Base-by-base conservation (phyloP, 768 basidiomycete genomes). In the Boletus vermiculosoides region DNA sequence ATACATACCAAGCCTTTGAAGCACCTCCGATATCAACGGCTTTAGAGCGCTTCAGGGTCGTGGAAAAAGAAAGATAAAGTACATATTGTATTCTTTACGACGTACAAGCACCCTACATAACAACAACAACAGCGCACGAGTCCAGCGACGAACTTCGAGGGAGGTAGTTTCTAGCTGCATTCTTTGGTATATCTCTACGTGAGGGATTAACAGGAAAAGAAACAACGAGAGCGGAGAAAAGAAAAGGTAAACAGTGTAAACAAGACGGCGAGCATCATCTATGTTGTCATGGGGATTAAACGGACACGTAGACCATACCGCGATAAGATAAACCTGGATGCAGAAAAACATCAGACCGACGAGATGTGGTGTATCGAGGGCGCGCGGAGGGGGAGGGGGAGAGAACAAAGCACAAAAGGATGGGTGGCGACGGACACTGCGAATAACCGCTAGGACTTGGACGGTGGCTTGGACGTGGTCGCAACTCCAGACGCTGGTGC, bases 141-240 rank as follows among this genome's bases (percentile, higher is more conserved):
- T 36, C 45, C 46, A 37, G 30, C 20, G 36, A 39, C 42, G 22
- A 42, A 48, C 37, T 15, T 23, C 41, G n/a, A 20, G 25, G 22
- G 15, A 52, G 51, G 51, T 58, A 28, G 36, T 41, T 45, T 66
- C 64, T 66, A 63, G 20, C 48, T 56, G 45, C 37, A 28, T 56
- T 59, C 57, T 44, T 52, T 68, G 66, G 66, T 68, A 68, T 67
- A 59, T 56, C 41, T 68, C 60, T 57, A 70, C 55, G 40, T 63
- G 50, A 39, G 44, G 49, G 48, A 30, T 30, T 56, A 23, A 25
- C 13, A n/a, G 15, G 36, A 57, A 49, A 4, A 40, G 22, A 39
- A 45, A 52, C 11, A 33, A 50, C 50, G 16, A 30, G 46, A 30
- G 16, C 1, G 45, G 25, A 49, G 34, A 2, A n/a, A 55, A 31